Conservation (phyloP, 176 grass and related monocot genomes). For the Oryza meyeriana region DNA sequence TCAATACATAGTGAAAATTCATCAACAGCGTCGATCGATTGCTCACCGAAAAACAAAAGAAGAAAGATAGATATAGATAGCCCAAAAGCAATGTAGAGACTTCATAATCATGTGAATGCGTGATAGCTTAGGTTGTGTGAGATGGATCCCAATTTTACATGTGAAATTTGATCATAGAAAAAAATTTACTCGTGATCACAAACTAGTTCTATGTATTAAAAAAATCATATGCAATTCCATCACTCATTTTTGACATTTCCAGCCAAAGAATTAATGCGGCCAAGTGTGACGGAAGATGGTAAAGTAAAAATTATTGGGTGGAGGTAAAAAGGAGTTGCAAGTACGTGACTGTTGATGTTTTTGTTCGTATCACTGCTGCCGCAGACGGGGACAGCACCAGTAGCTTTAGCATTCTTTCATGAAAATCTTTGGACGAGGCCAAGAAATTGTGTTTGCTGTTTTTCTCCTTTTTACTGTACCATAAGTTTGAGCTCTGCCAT, state of each 20-base stretch:
- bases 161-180: no score
- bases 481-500: conserved; percentile 31
- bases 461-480: conserved; percentile 1
- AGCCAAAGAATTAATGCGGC: no score
- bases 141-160: background rate
- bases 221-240: no score
- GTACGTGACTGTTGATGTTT: conserved; percentile 16
- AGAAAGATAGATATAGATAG: background rate
- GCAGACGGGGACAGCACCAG: conserved; percentile 30
- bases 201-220: no score
- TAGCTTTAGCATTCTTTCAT: conserved; percentile 43
- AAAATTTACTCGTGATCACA: no score
- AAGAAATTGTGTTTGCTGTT: background rate
- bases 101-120: background rate
- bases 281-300: background rate
- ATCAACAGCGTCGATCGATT: background rate
- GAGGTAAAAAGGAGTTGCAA: conserved; percentile 27
- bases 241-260: no score
- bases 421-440: conserved; percentile 37
- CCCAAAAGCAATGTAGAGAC: background rate
- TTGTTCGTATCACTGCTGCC: conserved; percentile 40
- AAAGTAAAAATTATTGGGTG: conserved; percentile 4
- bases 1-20: background rate
- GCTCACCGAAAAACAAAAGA: background rate
- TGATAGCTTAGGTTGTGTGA: background rate